These are phyloP conservation scores for Nidula microcarpa DNA, from an alignment of 768 basidiomycete genomes.

Conservation along the genomic window DNA sequence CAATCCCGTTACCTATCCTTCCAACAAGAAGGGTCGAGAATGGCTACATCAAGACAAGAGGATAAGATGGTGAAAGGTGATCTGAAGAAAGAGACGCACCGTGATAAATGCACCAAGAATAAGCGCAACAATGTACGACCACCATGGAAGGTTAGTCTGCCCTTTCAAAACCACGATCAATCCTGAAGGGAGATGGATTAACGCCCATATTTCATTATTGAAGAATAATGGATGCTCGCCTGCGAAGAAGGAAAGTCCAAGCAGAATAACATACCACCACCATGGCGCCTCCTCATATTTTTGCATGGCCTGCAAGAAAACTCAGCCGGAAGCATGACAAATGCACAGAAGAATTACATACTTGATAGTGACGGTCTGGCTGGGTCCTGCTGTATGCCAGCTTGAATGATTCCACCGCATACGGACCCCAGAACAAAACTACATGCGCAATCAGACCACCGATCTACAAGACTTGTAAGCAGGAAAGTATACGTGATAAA, in stretches of 20 bases:
- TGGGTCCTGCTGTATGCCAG: conserved; percentile 40
- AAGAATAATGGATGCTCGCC: conserved; percentile 26
- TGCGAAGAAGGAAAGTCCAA: conserved; percentile 49
- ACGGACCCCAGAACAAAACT: conserved; percentile 54
- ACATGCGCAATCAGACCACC: conserved; percentile 58
- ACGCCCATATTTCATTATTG: neutral
- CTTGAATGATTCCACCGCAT: conserved; percentile 47
- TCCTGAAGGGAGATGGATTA: conserved; percentile 22
- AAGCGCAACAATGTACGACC: conserved; percentile 58
- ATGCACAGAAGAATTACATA: conserved; percentile 6
- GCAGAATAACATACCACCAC: conserved; percentile 56
- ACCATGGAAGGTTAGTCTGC: conserved; percentile 60
- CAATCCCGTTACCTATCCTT: conserved; percentile 61
- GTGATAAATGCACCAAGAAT: conserved; percentile 43
- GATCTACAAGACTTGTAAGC: conserved; percentile 30
- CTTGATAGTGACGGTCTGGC: conserved; percentile 56
- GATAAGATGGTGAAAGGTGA: too few relatives aligned
- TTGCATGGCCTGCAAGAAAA: conserved; percentile 39
- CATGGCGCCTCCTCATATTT: conserved; percentile 59
- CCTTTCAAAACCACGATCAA: conserved; percentile 55
- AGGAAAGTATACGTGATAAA: neutral
- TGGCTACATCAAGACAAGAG: conserved; percentile 23
- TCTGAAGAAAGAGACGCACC: conserved; percentile 10
- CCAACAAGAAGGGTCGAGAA: conserved; percentile 55
- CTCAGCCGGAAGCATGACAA: neutral